Base-by-base conservation (phyloP, 306 rosid species). In the Casuarina cunninghamiana region DNA sequence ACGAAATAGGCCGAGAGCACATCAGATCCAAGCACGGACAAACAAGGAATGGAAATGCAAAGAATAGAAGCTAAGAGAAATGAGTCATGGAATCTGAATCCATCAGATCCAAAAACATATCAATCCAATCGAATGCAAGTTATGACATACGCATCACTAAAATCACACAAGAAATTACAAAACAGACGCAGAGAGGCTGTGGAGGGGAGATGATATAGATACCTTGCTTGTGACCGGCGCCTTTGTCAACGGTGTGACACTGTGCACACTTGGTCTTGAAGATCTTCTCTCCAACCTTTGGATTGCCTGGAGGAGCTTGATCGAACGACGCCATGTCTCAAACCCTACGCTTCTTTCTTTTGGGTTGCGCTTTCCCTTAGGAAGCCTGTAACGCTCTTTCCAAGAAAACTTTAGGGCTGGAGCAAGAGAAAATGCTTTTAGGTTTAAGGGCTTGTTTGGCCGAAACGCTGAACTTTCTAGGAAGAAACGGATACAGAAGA, bases 211-310 rank as follows among this genome's bases (percentile, higher is more conserved):
- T 15, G 21, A 19, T 1, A 11, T 8, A 7, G 11, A 72, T 69
- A 93, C 98, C 98, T 83, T 93, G 98, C 80, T 93, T 93, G 88
- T 93, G 98, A 15, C 98, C 97, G 43, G 97, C 92, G 16, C 96
- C 97, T 82, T 91, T 89, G 0, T 89, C 98, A 9, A 83, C 97
- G 72, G 97, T 91, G 86, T 93, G 98, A 80, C 98, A 93, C 87
- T 93, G 98, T 60, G 98, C 98, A 74, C 98, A 93, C 87, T 93
- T 93, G 46, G 87, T 89, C 83, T 45, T 86, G 83, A 93, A 93
- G 85, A 93, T 91, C 41, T 93, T 93, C 72, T 90, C 98, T 3
- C 98, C 98, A 39, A 72, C 6, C 66, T 86, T 84, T 69, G 77
- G 13, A 78, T 88, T 53, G 3, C 98, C 98, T 5, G 98, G 90